These are phyloP conservation scores for Choanephora cucurbitarum DNA, from an alignment of 371 early-diverging fungal genomes.

Conservation along the genomic window DNA sequence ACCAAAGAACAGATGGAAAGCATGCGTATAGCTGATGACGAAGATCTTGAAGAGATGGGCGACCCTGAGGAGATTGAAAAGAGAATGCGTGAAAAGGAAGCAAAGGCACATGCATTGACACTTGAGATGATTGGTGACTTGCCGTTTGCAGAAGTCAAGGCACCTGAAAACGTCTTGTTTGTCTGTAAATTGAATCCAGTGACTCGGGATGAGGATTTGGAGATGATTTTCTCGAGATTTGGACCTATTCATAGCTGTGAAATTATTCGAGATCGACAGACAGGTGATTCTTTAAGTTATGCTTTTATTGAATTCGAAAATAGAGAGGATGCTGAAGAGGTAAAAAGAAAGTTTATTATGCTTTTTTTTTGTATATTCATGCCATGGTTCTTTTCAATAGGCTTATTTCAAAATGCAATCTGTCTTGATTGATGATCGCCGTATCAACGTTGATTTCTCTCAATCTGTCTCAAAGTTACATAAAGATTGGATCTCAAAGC, in stretches of 20 bases:
- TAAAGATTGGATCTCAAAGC: slow-evolving; percentile 66
- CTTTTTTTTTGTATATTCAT: slow-evolving; percentile 1
- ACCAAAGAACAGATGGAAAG: slow-evolving; percentile 76
- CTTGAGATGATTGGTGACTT: slow-evolving; percentile 98
- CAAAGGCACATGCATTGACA: slow-evolving; percentile 88
- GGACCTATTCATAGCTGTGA: slow-evolving; percentile 90
- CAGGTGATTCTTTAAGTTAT: slow-evolving; percentile 87
- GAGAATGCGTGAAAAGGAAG: slow-evolving; percentile 71
- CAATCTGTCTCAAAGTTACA: slow-evolving; percentile 92
- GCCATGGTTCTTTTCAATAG: slow-evolving; percentile 9
- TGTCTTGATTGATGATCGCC: slow-evolving; percentile 94
- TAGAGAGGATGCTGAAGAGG: slow-evolving; percentile 86
- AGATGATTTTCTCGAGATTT: slow-evolving; percentile 92
- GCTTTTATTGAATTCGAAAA: slow-evolving; percentile 96
- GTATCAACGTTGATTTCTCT: slow-evolving; percentile 98
- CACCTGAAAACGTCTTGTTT: slow-evolving; percentile 96
- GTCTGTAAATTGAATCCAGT: slow-evolving; percentile 95
- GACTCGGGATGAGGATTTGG: slow-evolving; percentile 90
- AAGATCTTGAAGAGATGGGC: slow-evolving; percentile 71
- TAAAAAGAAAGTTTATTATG: slow-evolving; percentile 9
- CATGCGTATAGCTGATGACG: slow-evolving; percentile 83
- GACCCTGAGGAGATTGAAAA: slow-evolving; percentile 75
- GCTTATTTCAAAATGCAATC: slow-evolving; percentile 92
- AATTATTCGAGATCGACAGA: slow-evolving; percentile 85
- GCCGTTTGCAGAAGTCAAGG: slow-evolving; percentile 95